Evolutionary conservation across 1,284 basidiomycete genomes (phyloP).

Genomic region (Cutaneotrichosporon cutaneum): DNA sequence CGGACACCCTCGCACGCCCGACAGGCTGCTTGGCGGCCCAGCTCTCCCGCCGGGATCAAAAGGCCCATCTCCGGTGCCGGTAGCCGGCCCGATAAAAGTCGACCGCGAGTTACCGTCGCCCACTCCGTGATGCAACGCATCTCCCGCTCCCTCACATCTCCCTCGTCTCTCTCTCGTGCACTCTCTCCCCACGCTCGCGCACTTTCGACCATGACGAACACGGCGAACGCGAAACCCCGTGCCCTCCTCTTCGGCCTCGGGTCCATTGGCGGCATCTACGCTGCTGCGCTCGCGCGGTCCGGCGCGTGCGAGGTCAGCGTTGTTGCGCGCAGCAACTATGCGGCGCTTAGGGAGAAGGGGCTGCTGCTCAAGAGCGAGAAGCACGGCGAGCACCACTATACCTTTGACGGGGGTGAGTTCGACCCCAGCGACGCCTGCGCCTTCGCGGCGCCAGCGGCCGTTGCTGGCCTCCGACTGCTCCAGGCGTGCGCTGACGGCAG

Average conservation of each 20-base stretch:
- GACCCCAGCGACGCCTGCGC: background rate
- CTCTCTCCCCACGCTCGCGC: background rate
- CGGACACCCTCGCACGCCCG: too few species aligned
- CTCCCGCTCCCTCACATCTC: too few species aligned
- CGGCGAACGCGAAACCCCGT: conserved; percentile 13
- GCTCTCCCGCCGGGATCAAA: background rate
- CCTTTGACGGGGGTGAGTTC: conserved; percentile 48
- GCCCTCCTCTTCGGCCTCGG: conserved; percentile 53
- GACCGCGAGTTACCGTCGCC: background rate
- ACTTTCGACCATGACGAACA: conserved; percentile 10
- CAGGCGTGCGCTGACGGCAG: conserved; percentile 24
- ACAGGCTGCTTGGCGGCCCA: too few species aligned
- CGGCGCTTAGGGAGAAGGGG: conserved; percentile 47
- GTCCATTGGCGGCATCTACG: conserved; percentile 56
- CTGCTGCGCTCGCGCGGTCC: conserved; percentile 51
- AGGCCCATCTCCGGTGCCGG: background rate
- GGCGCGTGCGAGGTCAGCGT: conserved; percentile 52
- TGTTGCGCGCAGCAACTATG: conserved; percentile 55
- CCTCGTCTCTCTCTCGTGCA: background rate
- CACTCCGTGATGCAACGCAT: too few species aligned
- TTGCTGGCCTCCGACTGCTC: background rate
- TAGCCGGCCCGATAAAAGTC: too few species aligned
- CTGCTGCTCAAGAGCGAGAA: conserved; percentile 46
- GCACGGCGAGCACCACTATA: conserved; percentile 43
- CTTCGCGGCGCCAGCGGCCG: too few species aligned